Percentiles rank a stretch among this genome's conserved stretches.
Evolutionary conservation across 208 protist species (phyloP).

Genomic region (Crithidia fasciculata): DNA sequence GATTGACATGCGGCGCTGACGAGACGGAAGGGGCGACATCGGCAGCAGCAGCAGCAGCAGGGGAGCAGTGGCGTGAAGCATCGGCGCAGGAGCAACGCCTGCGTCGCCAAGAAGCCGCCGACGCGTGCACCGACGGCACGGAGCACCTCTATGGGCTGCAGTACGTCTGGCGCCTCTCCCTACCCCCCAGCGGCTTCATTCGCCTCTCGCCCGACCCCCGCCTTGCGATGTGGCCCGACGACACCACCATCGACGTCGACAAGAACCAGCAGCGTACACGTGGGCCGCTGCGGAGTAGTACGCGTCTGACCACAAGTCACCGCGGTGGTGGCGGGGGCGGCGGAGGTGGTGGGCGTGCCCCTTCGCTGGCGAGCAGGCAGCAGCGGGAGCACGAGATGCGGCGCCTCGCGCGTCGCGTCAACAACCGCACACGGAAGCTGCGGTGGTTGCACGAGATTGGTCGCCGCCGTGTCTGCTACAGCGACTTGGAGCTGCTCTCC

Average conservation of each 20-base stretch:
- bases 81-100: constrained; percentile 8
- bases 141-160: constrained; percentile 79
- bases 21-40: not conserved
- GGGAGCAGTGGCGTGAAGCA: not conserved
- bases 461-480: constrained; percentile 28
- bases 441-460: constrained; percentile 32
- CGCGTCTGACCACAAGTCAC: too few species aligned
- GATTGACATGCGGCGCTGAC: not conserved
- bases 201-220: constrained; percentile 61
- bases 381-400: constrained; percentile 30
- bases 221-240: constrained; percentile 79
- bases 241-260: constrained; percentile 2
- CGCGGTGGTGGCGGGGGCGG: too few species aligned
- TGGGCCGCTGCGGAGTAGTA: too few species aligned
- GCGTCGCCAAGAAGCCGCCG: constrained; percentile 38
- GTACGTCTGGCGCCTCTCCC: constrained; percentile 66
- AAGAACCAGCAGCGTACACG: not conserved
- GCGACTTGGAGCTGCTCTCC: constrained; percentile 19
- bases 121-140: constrained; percentile 38
- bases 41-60: not conserved
- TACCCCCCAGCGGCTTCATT: constrained; percentile 80
- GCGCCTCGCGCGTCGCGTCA: constrained; percentile 29
- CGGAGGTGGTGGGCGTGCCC: not conserved
- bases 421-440: constrained; percentile 29
- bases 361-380: not conserved